A percentile compares a stretch with the other conserved stretches of the same genome.
Conservation (phyloP, 345 rosid genomes). For the Mangifera indica region DNA sequence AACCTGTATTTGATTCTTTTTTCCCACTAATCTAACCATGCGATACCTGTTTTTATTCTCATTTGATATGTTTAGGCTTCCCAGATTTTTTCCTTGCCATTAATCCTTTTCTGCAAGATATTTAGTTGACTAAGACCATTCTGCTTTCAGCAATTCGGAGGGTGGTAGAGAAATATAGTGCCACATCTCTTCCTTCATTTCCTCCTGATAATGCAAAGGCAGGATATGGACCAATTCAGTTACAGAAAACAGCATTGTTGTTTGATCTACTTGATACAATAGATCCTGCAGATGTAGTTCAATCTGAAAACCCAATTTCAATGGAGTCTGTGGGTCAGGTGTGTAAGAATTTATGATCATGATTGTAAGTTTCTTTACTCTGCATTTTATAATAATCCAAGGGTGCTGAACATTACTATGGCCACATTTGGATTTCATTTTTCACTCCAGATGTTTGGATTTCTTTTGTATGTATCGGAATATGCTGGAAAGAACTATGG, state of each 20-base stretch:
- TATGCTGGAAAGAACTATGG: constrained; percentile 44
- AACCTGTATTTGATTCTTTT: not conserved
- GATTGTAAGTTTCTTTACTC: not conserved
- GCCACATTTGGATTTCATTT: not conserved
- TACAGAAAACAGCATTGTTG: constrained; percentile 53
- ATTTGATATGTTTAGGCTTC: not conserved
- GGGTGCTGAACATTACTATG: constrained; percentile 14
- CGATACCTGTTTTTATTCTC: not conserved
- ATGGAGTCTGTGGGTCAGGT: constrained; percentile 93
- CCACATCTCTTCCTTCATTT: constrained; percentile 42
- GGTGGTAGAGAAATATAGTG: constrained; percentile 52
- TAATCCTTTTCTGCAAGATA: constrained; percentile 6
- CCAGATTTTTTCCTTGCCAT: not conserved
- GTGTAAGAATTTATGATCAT: constrained; percentile 13
- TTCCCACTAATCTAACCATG: not conserved
- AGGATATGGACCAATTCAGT: constrained; percentile 63
- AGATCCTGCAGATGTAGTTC: constrained; percentile 44
- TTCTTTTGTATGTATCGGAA: constrained; percentile 62
- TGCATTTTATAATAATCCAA: constrained; percentile 4
- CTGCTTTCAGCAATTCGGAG: constrained; percentile 59
- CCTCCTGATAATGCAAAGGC: constrained; percentile 45
- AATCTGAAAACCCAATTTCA: constrained; percentile 55
- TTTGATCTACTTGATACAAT: constrained; percentile 47
- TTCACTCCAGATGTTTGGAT: constrained; percentile 74
- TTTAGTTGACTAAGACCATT: constrained; percentile 12